Percentiles rank a stretch among this genome's conserved stretches.
Evolutionary conservation across 1,284 basidiomycete species (phyloP).

Genomic region (Cutaneotrichosporon sp.): DNA sequence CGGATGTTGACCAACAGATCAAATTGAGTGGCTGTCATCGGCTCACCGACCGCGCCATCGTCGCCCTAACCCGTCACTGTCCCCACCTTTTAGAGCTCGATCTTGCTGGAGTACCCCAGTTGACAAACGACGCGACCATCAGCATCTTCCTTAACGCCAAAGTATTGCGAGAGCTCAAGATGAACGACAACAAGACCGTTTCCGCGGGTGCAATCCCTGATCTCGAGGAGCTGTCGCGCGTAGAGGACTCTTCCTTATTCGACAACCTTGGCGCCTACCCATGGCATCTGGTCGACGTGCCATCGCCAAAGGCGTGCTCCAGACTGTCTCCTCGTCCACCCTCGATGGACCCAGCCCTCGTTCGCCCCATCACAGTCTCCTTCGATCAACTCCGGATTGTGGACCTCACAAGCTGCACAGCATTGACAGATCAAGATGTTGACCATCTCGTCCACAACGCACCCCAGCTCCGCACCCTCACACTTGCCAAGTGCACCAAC

Average conservation of each 20-base stretch:
- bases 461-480: conserved; percentile 87
- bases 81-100: conserved; percentile 92
- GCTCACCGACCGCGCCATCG: conserved; percentile 78
- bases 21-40: conserved; percentile 77
- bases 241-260: conserved; percentile 23
- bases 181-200: conserved; percentile 76
- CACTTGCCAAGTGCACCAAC: conserved; percentile 83
- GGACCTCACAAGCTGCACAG: conserved; percentile 81
- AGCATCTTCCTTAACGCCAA: conserved; percentile 78
- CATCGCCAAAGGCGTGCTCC: conserved; percentile 15
- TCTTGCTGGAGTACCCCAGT: conserved; percentile 75
- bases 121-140: conserved; percentile 77
- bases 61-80: conserved; percentile 75
- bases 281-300: conserved; percentile 19
- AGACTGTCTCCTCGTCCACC: neutral
- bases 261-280: conserved; percentile 16
- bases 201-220: conserved; percentile 87
- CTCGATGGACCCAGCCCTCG: conserved; percentile 3
- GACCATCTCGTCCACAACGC: conserved; percentile 87
- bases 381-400: conserved; percentile 85
- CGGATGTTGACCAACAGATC: conserved; percentile 61
- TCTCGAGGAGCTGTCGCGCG: conserved; percentile 54
- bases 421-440: conserved; percentile 83
- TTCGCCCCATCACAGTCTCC: conserved; percentile 28
- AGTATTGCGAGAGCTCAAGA: conserved; percentile 86